phyloP scores from a whole-genome alignment of 306 rosid genomes.

The Begonia fuchsioides region DNA sequence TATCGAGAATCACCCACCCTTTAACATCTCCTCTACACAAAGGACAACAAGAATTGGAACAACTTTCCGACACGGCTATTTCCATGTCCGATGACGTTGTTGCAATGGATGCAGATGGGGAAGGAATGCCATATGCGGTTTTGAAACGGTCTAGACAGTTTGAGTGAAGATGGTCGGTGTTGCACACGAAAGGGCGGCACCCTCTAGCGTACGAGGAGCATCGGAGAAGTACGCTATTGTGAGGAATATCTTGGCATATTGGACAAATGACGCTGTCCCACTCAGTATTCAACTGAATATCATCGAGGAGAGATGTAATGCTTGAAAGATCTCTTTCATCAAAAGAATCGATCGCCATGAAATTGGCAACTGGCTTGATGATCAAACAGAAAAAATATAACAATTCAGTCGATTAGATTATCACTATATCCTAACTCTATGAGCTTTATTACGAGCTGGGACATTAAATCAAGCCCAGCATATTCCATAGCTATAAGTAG shows the following conservation, averaged over 20 bases:
- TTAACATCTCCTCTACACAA: constrained; percentile 85
- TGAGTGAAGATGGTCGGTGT: constrained; percentile 72
- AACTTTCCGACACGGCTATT: constrained; percentile 26
- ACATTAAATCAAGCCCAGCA: no score
- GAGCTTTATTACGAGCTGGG: no score
- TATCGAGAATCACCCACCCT: constrained; percentile 68
- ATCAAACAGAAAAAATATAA: no score
- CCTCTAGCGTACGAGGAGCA: constrained; percentile 76
- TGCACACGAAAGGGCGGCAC: constrained; percentile 79
- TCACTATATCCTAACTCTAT: no score
- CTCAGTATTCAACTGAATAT: constrained; percentile 28
- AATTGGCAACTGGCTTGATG: no score
- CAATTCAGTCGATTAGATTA: no score
- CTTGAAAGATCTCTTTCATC: constrained; percentile 9
- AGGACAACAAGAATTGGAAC: no score
- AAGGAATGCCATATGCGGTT: constrained; percentile 41
- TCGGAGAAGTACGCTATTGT: constrained; percentile 82
- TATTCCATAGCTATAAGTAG: no score
- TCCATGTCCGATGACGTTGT: constrained; percentile 19
- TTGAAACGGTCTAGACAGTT: constrained; percentile 87
- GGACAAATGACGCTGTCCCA: constrained; percentile 79
- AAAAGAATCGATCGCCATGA: constrained; percentile 11
- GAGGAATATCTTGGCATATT: constrained; percentile 91
- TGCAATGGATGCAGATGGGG: constrained; percentile 29
- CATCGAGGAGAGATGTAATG: constrained; percentile 17